phyloP scores from a whole-genome alignment of 495 filamentous ascomycete genomes.

The Penicillium daleae region DNA sequence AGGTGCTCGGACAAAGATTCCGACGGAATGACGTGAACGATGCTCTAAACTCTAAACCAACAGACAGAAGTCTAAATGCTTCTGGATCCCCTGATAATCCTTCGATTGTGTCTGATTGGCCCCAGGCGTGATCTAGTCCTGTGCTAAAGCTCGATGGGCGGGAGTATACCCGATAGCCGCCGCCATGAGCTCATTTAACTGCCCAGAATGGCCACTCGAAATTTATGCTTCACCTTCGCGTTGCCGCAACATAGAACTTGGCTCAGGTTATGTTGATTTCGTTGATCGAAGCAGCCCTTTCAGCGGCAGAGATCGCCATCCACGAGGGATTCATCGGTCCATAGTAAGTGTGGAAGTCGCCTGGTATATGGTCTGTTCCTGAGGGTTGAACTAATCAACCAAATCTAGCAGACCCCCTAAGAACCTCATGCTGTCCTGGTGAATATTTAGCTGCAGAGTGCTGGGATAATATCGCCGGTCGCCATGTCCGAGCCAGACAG shows the following conservation, averaged over 20 bases:
- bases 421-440: neutral
- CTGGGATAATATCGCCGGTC: neutral
- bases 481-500: neutral
- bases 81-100: neutral
- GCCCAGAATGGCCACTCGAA: slow-evolving; percentile 7
- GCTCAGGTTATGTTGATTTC: too few species aligned
- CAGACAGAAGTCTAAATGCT: neutral
- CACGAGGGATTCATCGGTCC: too few species aligned
- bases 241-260: too few species aligned
- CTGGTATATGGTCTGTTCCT: neutral
- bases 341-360: neutral
- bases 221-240: too few species aligned
- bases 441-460: neutral
- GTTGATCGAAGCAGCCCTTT: too few species aligned
- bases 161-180: slow-evolving; percentile 18
- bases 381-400: neutral
- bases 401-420: too few species aligned
- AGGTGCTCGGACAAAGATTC: slow-evolving; percentile 6
- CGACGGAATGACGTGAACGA: neutral
- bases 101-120: neutral
- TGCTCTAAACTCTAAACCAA: neutral
- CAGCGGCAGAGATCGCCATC: too few species aligned
- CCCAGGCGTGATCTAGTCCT: neutral
- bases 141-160: neutral
- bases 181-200: slow-evolving; percentile 23